Evolutionary conservation across 2,329 filamentous ascomycete genomes (phyloP).

Genomic region (Geoglossum cookeanum): DNA sequence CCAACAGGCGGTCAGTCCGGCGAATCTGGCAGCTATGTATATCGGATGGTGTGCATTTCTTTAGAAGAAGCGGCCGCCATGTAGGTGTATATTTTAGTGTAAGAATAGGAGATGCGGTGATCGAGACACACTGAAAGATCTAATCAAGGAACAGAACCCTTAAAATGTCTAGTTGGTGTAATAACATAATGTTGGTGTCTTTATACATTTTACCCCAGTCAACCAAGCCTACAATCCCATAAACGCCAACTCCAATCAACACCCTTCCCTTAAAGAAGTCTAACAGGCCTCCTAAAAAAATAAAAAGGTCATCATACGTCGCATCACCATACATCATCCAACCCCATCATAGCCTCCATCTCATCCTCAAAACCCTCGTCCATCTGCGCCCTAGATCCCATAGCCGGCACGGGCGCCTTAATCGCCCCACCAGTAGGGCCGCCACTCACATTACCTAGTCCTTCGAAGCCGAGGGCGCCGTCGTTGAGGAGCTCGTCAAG

Average conservation of each 20-base stretch:
- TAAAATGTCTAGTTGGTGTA: too few relatives aligned
- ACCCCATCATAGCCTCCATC: conserved; percentile 39
- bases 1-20: conserved; percentile 60
- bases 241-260: background rate
- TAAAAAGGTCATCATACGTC: background rate
- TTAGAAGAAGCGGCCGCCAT: background rate
- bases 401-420: background rate
- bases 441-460: background rate
- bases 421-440: background rate
- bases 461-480: background rate
- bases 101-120: too few relatives aligned
- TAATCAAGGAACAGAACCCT: too few relatives aligned
- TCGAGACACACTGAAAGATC: too few relatives aligned
- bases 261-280: too few relatives aligned
- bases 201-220: background rate
- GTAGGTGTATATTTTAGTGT: background rate
- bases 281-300: background rate
- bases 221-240: background rate
- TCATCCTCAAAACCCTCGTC: conserved; percentile 37
- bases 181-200: too few relatives aligned
- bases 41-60: conserved; percentile 71
- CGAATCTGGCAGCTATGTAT: conserved; percentile 81
- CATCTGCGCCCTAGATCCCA: background rate
- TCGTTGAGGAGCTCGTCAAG: conserved; percentile 3
- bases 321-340: background rate